Base-by-base conservation (phyloP, 1,284 basidiomycete species). In the Hemileia vastatrix region DNA sequence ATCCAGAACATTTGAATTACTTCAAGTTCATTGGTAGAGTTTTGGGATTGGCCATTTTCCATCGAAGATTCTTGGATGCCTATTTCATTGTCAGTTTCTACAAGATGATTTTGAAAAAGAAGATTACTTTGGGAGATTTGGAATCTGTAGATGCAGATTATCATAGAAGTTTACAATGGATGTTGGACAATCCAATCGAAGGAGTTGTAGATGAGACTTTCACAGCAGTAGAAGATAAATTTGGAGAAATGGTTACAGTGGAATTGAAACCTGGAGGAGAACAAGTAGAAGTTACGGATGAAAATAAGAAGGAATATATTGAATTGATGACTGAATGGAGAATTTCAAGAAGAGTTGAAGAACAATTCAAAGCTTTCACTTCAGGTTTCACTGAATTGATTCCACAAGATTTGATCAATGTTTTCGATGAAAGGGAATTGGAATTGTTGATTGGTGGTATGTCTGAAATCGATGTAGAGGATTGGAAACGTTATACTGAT, bases 1-100 rank as follows among this genome's bases (percentile, higher is more conserved):
- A 98, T 77, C 94, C 94, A 0, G 94, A 98, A 77, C 94, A 98
- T 77, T 78, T 98, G 71, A 96, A 92, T 79, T 98, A 97, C 80
- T 97, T 98, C 86, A 96, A 95, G 80, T 98, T 98, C 77, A 96
- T 96, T 67, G 94, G 94, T 18, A 85, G 94, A 57, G 86, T 86
- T 66, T 81, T 97, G 68, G 94, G 93, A 65, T 82, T 97, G 19
- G 93, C 90, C 61, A 94, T 98, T 76, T 98, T 96, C 85, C 94
- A 98, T 77, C 84, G 93, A 68, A 86, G 94, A 8, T 98, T 98
- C 85, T 80, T 98, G 60, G 94, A 98, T 73, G 93, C 93, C 50
- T 98, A 98, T 81, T 98, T 98, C 76, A 94, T 98, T 67, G 86
- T 91, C 52, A 91, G 89, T 68, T 94, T 98, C 82, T 98, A 98